Percentiles rank a stretch among this genome's conserved stretches.
Conservation (phyloP, 2,329 filamentous ascomycete genomes). For the Penicillium hesseltinei region DNA sequence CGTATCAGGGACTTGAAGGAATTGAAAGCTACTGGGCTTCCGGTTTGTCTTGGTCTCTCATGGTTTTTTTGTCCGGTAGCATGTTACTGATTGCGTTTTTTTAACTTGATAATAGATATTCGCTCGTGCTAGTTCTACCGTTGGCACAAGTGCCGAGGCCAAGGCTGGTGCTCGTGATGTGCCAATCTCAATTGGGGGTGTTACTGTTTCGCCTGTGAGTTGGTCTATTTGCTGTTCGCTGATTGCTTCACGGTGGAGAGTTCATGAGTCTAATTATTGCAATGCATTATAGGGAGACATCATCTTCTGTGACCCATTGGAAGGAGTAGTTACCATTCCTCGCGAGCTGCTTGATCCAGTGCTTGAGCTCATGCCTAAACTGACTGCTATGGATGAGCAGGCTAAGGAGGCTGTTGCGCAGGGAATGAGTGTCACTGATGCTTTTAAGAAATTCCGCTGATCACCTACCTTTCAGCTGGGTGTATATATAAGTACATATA, state of each 20-base stretch:
- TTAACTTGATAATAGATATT: slow-evolving; percentile 37
- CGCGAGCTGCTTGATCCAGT: slow-evolving; percentile 58
- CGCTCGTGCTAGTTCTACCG: slow-evolving; percentile 45
- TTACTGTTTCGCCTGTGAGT: slow-evolving; percentile 44
- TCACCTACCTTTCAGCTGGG: background rate
- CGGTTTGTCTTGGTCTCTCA: slow-evolving; percentile 42
- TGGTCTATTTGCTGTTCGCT: background rate
- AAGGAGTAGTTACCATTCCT: slow-evolving; percentile 69
- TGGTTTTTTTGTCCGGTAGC: background rate
- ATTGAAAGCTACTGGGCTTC: slow-evolving; percentile 55
- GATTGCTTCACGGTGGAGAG: background rate
- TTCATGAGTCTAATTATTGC: background rate
- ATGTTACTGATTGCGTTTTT: slow-evolving; percentile 6
- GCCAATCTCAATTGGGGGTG: slow-evolving; percentile 40
- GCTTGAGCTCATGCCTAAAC: slow-evolving; percentile 58
- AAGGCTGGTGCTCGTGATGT: slow-evolving; percentile 44
- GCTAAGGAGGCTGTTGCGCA: slow-evolving; percentile 64
- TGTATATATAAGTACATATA: background rate
- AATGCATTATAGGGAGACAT: slow-evolving; percentile 56
- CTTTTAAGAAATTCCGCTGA: slow-evolving; percentile 59
- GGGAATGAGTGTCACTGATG: slow-evolving; percentile 63
- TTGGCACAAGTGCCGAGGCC: slow-evolving; percentile 47
- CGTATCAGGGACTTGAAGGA: slow-evolving; percentile 66
- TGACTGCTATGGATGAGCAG: slow-evolving; percentile 55
- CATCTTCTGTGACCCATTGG: slow-evolving; percentile 66